Conservation (phyloP, 768 basidiomycete genomes). For the Rubroboletus pulcherrimus region DNA sequence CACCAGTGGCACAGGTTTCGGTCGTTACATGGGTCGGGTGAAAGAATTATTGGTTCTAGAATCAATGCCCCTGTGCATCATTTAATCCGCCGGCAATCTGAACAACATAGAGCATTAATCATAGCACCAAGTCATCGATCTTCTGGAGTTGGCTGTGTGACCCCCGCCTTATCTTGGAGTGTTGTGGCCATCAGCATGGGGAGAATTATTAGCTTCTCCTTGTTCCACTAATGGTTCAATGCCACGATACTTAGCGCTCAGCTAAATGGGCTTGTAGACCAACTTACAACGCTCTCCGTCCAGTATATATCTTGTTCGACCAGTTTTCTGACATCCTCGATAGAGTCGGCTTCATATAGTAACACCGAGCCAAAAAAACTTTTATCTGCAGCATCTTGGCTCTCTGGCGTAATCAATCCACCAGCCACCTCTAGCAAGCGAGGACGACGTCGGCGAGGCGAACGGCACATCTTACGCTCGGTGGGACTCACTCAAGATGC, state of each 20-base stretch:
- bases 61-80: neutral
- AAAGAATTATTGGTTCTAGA: neutral
- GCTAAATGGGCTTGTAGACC: neutral
- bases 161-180: slow-evolving; percentile 23
- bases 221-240: slow-evolving; percentile 47
- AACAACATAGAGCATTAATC: neutral
- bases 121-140: slow-evolving; percentile 7
- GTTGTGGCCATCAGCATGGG: slow-evolving; percentile 42
- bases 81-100: slow-evolving; percentile 1
- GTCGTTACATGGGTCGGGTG: neutral
- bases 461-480: slow-evolving; percentile 7
- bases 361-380: slow-evolving; percentile 62
- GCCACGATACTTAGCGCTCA: neutral
- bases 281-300: slow-evolving; percentile 39
- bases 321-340: slow-evolving; percentile 42
- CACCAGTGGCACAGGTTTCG: neutral
- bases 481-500: slow-evolving; percentile 46
- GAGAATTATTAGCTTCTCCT: slow-evolving; percentile 47
- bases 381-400: slow-evolving; percentile 43
- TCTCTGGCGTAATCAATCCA: slow-evolving; percentile 56
- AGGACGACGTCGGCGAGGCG: slow-evolving; percentile 4
- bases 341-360: slow-evolving; percentile 49
- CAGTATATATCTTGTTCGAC: slow-evolving; percentile 45
- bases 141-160: slow-evolving; percentile 23
- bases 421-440: slow-evolving; percentile 47